Conservation (phyloP, 306 rosid species). For the Castanopsis chinensis region DNA sequence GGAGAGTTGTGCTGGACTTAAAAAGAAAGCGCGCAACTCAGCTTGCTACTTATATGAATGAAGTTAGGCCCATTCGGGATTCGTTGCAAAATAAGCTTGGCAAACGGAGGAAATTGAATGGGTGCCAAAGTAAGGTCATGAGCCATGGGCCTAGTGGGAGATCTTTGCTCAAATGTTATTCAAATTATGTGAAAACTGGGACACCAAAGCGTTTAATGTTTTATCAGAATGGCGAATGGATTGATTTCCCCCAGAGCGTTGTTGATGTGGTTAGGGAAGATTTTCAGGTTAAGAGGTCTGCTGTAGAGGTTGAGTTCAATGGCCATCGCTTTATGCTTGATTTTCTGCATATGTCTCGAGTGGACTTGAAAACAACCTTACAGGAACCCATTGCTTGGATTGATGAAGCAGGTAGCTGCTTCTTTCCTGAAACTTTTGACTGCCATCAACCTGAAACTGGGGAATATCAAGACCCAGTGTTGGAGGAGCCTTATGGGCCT, state of each 20-base stretch:
- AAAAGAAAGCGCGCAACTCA: constrained; percentile 58
- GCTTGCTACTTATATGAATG: constrained; percentile 34
- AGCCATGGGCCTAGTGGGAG: constrained; percentile 30
- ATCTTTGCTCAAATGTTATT: constrained; percentile 49
- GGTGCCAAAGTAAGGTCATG: constrained; percentile 22
- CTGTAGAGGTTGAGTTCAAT: constrained; percentile 59
- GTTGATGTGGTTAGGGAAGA: constrained; percentile 62
- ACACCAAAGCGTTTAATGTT: constrained; percentile 74
- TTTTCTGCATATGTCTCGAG: constrained; percentile 73
- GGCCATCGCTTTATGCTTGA: constrained; percentile 58
- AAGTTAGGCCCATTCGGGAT: constrained; percentile 29
- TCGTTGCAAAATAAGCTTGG: constrained; percentile 23
- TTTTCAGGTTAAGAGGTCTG: constrained; percentile 58
- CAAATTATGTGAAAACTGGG: constrained; percentile 64
- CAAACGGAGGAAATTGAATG: constrained; percentile 51
- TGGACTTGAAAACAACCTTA: constrained; percentile 68
- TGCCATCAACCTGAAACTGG: constrained; percentile 23
- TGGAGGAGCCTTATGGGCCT: constrained; percentile 40
- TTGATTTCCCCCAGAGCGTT: constrained; percentile 55
- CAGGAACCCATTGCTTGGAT: constrained; percentile 86
- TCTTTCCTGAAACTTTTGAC: constrained; percentile 68
- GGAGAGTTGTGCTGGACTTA: constrained; percentile 26
- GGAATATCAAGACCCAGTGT: constrained; percentile 19
- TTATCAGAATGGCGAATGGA: constrained; percentile 69
- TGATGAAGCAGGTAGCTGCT: constrained; percentile 75